These are phyloP conservation scores for Tuber calosporum DNA, from an alignment of 495 filamentous ascomycete species.

Conservation along the genomic window DNA sequence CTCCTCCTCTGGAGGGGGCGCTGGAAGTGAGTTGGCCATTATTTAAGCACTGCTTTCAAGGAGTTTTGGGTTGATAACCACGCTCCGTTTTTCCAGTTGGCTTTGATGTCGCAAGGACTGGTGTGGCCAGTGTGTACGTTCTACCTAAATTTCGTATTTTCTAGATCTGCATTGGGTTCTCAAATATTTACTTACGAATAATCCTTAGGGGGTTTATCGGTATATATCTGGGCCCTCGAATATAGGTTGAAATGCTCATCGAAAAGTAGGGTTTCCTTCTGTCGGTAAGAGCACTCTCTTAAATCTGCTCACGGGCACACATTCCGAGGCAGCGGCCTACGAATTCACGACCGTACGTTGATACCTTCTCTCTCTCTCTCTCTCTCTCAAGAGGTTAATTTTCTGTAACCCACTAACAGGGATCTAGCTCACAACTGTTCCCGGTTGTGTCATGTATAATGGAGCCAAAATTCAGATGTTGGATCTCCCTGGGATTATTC, in stretches of 20 bases:
- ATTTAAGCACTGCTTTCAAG: background rate
- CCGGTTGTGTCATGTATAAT: conserved; percentile 93
- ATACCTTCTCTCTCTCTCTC: background rate
- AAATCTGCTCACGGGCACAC: conserved; percentile 87
- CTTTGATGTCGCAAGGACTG: conserved; percentile 96
- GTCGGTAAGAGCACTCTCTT: conserved; percentile 97
- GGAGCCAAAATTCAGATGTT: conserved; percentile 98
- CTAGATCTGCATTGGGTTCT: background rate
- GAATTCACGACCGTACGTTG: conserved; percentile 74
- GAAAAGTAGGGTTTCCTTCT: conserved; percentile 69
- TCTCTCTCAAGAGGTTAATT: background rate
- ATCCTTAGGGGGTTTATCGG: conserved; percentile 49
- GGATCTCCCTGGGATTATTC: conserved; percentile 96
- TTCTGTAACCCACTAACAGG: conserved; percentile 9
- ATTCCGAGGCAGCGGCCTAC: conserved; percentile 94
- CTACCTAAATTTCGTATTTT: conserved; percentile 18
- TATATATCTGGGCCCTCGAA: conserved; percentile 14
- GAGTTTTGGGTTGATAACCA: conserved; percentile 39
- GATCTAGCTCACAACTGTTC: conserved; percentile 74
- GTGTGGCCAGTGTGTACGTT: conserved; percentile 89
- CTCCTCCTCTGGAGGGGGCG: conserved; percentile 67
- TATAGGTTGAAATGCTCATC: conserved; percentile 29
- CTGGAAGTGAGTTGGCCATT: conserved; percentile 53
- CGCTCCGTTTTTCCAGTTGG: conserved; percentile 53
- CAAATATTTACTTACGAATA: conserved; percentile 20